Conservation (phyloP, 2,329 filamentous ascomycete species). For the Lasiodiplodia gonubiensis region DNA sequence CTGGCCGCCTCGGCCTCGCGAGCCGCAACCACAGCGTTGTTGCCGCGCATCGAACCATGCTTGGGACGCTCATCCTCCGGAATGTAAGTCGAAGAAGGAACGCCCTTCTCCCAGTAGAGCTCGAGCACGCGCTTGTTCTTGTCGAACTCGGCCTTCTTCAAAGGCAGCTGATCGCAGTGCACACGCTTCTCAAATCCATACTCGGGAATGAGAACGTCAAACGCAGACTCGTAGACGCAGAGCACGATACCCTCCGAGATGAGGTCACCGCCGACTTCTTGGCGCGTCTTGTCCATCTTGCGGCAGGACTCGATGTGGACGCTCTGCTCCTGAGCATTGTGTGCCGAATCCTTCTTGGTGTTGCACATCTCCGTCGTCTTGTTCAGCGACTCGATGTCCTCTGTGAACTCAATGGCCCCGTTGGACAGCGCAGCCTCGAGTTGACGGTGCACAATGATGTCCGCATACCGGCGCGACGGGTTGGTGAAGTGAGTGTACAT, state of each 20-base stretch:
- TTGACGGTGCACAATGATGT: slow-evolving; percentile 94
- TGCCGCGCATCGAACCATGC: slow-evolving; percentile 74
- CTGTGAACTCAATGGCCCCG: slow-evolving; percentile 80
- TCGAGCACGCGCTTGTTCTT: slow-evolving; percentile 95
- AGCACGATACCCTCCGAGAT: slow-evolving; percentile 96
- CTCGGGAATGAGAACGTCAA: slow-evolving; percentile 96
- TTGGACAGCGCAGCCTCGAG: slow-evolving; percentile 85
- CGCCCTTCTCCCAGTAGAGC: slow-evolving; percentile 99
- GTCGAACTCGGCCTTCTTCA: slow-evolving; percentile 99
- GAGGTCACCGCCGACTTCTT: slow-evolving; percentile 85
- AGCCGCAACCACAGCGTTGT: slow-evolving; percentile 76
- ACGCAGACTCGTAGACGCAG: slow-evolving; percentile 97
- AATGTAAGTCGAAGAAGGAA: slow-evolving; percentile 92
- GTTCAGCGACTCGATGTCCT: slow-evolving; percentile 84
- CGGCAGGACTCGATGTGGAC: slow-evolving; percentile 98
- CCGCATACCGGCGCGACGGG: slow-evolving; percentile 91
- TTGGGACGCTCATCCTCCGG: slow-evolving; percentile 96
- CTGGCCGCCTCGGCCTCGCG: slow-evolving; percentile 83
- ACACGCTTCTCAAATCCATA: slow-evolving; percentile 99
- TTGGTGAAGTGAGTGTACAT: slow-evolving; percentile 98
- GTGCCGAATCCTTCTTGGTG: slow-evolving; percentile 98
- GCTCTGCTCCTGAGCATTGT: slow-evolving; percentile 97
- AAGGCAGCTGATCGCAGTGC: slow-evolving; percentile 94
- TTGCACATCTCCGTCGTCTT: slow-evolving; percentile 97
- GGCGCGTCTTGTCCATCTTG: slow-evolving; percentile 89